These are phyloP conservation scores for Andrographis paniculata DNA, from an alignment of 305 asterid genomes.

Conservation along the genomic window DNA sequence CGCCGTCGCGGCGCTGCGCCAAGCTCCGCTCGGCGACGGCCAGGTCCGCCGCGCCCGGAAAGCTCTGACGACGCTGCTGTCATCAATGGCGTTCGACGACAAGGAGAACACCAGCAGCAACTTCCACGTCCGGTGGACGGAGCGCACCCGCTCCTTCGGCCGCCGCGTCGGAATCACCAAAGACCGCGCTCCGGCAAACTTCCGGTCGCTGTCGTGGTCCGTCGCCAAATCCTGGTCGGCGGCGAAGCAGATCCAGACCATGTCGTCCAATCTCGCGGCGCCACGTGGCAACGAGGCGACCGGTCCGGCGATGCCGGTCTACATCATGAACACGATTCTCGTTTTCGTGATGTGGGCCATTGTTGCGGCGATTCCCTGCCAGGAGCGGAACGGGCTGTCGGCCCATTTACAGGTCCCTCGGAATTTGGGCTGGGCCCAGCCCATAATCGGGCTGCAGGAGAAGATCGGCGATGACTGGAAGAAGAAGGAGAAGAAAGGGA, in stretches of 20 bases:
- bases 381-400: slow-evolving; percentile 57
- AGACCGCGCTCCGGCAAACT: slow-evolving; percentile 33
- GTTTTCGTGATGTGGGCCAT: slow-evolving; percentile 83
- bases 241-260: slow-evolving; percentile 59
- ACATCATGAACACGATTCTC: slow-evolving; percentile 42
- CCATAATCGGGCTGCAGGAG: slow-evolving; percentile 54
- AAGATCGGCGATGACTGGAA: slow-evolving; percentile 84
- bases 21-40: slow-evolving; percentile 61
- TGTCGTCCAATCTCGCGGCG: slow-evolving; percentile 50
- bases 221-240: slow-evolving; percentile 81
- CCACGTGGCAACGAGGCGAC: slow-evolving; percentile 71
- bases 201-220: slow-evolving; percentile 55
- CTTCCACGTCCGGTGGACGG: slow-evolving; percentile 44
- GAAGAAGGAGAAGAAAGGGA: slow-evolving; percentile 80
- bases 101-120: slow-evolving; percentile 31
- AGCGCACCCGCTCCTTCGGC: slow-evolving; percentile 60
- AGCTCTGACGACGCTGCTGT: slow-evolving; percentile 45
- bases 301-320: slow-evolving; percentile 54
- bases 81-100: slow-evolving; percentile 62
- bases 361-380: slow-evolving; percentile 87
- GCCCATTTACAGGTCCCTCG: slow-evolving; percentile 49
- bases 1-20: slow-evolving; percentile 48
- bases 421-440: slow-evolving; percentile 57
- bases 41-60: slow-evolving; percentile 62
- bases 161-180: slow-evolving; percentile 45